A percentile compares a stretch with the other conserved stretches of the same genome.
Conservation (phyloP, 1,284 basidiomycete species). For the Cryptococcus jaspeensis region DNA sequence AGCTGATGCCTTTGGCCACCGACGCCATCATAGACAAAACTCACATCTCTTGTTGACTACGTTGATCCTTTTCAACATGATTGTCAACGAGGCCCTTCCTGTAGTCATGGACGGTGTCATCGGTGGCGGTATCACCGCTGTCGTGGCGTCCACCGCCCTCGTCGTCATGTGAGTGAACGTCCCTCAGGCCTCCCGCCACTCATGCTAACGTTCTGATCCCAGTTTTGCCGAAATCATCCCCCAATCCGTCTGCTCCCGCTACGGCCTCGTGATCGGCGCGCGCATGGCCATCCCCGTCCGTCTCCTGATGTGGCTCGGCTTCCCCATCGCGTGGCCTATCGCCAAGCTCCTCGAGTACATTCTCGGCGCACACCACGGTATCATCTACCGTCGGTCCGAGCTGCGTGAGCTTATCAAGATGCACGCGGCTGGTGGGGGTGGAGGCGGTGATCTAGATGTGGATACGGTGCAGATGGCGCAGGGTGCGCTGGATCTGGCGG, state of each 20-base stretch:
- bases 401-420: conserved; percentile 72
- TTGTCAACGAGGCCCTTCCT: conserved; percentile 83
- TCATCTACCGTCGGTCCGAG: conserved; percentile 53
- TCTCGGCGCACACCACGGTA: conserved; percentile 65
- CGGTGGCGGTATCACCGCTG: conserved; percentile 73
- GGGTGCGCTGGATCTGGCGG: conserved; percentile 69
- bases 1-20: not conserved
- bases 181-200: not conserved
- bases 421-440: conserved; percentile 61
- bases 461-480: conserved; percentile 76
- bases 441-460: conserved; percentile 67
- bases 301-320: conserved; percentile 65
- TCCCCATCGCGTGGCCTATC: conserved; percentile 73
- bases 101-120: conserved; percentile 81
- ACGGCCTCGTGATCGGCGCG: conserved; percentile 85
- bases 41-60: conserved; percentile 81
- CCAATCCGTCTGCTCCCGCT: conserved; percentile 83
- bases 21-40: conserved; percentile 48
- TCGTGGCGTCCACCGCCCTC: conserved; percentile 73
- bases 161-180: conserved; percentile 70
- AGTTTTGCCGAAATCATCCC: conserved; percentile 44
- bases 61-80: conserved; percentile 80
- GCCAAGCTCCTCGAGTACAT: conserved; percentile 76
- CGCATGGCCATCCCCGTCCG: conserved; percentile 75
- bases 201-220: not conserved